Evolutionary conservation across 1,139 yeast genomes (phyloP), one percentile per base, ranked within the genome.

Genomic region (Candida smagusa): DNA sequence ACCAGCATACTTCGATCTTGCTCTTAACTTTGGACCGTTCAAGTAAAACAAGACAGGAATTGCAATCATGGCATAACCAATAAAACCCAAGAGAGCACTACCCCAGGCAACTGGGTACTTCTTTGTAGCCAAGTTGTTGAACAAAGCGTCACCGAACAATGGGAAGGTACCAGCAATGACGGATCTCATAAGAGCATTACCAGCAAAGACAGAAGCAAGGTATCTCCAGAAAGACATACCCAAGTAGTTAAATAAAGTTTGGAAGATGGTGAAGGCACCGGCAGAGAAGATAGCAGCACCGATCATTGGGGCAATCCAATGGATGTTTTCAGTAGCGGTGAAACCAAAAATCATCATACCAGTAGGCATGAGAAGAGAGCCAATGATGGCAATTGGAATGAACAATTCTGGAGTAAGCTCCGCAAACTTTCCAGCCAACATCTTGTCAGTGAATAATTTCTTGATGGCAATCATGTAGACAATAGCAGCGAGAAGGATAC

Each of bases 131-230:
- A 75, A 53, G 46, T 74, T 73, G 30, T 54, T 45, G 47, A 68
- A 80, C 68, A 80, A 63, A 1, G 72, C 68, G 34, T 59, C 55
- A 5, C 81, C 84, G 50, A 81, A 79, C 34, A 80, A 58, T 31
- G 87, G 86, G 65, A 81, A 80, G 4, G 74, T 75, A 26, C 79
- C 79, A 0, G 81, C 86, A 53, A 76, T 63, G 2, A 63, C 59
- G 2, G 81, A 68, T 48, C 84, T 65, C 46, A 68, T 66, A 37
- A 77, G 59, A 11, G 69, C 77, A 48, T 77, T 77, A 22, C 77
- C 72, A 2, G 83, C 82, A 53, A 74, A 77, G 4, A 76, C 81
- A 4, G 83, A 77, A 0, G 84, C 84, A 49, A 74, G 54, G 48
- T 65, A 69, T 36, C 63, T 56, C 36, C 56, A 60, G 51, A 65